Evolutionary conservation across 257 asterid species (phyloP).

Genomic region (Coffea eugenioides): DNA sequence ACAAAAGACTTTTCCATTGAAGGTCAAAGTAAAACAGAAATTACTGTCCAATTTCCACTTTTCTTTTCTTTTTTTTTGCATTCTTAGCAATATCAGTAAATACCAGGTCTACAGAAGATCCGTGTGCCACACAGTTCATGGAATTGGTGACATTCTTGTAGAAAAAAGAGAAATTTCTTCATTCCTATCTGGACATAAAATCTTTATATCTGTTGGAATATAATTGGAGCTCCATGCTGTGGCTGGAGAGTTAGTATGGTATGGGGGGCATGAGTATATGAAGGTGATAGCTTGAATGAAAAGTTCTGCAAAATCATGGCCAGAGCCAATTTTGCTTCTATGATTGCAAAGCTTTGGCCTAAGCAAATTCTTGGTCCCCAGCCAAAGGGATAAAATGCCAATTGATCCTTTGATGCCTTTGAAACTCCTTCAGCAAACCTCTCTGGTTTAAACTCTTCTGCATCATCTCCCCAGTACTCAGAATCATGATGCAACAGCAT

Average conservation of each 20-base stretch:
- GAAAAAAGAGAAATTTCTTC: not conserved
- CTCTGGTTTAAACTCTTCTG: constrained; percentile 16
- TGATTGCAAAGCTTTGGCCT: constrained; percentile 17
- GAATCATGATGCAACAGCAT: constrained; percentile 9
- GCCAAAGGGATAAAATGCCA: constrained; percentile 16
- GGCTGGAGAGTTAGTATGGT: constrained; percentile 8
- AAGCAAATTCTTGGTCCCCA: constrained; percentile 16
- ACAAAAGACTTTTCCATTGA: too few species aligned
- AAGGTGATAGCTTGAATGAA: constrained; percentile 14
- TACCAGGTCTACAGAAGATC: too few species aligned
- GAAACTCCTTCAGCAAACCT: constrained; percentile 20
- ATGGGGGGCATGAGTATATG: constrained; percentile 14
- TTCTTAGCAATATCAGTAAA: too few species aligned
- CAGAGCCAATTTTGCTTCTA: constrained; percentile 16
- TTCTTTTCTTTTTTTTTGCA: too few species aligned
- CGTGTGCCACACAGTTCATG: too few species aligned
- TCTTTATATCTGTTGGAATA: not conserved
- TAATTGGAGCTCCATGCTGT: constrained; percentile 15
- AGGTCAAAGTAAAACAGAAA: too few species aligned
- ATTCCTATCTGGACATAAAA: not conserved
- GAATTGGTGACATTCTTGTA: too few species aligned
- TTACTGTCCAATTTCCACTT: too few species aligned
- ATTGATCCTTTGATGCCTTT: constrained; percentile 2
- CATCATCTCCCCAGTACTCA: constrained; percentile 16
- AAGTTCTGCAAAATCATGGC: constrained; percentile 17